Evolutionary conservation across 192 early-diverging fungal genomes (phyloP), one percentile per base, ranked within the genome.

Genomic region (Coemansia sp.): DNA sequence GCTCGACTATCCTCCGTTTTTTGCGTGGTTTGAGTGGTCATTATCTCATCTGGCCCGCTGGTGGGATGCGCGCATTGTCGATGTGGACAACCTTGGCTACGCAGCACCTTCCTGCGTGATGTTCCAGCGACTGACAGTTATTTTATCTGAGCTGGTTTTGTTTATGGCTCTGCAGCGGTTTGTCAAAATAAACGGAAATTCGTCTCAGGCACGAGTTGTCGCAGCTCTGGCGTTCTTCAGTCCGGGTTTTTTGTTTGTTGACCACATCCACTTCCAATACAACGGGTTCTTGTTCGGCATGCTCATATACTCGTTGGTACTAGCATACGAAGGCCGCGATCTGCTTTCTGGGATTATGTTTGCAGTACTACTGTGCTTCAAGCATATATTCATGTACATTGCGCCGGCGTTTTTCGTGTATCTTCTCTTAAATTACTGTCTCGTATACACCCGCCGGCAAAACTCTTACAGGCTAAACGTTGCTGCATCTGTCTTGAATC

Each of bases 251-350:
- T 56, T 88, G 38, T 86, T 96, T 67, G 93, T 98, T 17, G 96
- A 98, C 77, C 88, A 94, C 71, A 88, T 93, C 53, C 96, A 98
- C 75, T 98, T 98, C 61, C 96, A 98, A 71, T 98, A 98, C 83
- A 98, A 98, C 70, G 96, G 92, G 12, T 84, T 92, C 44, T 64
- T 98, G 39, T 93, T 90, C 55, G 96, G 96, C 8, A 83, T 98
- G 24, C 78, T 94, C 48, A 63, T 96, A 22, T 81, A 87, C 24
- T 93, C 92, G 12, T 71, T 96, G 9, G 83, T 81, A 8, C 82
- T 89, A 52, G 84, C 89, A 7, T 80, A 83, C 50, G 81, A 89
- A 79, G 88, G 81, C 42, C 67, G 59, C 41, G 61, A 67, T 55
- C 40, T 78, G 50, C 55, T 59, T 7, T 65, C 84, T 1, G 96